Evolutionary conservation across 1,139 yeast species (phyloP), one percentile per base, ranked within the genome.

Genomic region (Geotrichum fermentans): DNA sequence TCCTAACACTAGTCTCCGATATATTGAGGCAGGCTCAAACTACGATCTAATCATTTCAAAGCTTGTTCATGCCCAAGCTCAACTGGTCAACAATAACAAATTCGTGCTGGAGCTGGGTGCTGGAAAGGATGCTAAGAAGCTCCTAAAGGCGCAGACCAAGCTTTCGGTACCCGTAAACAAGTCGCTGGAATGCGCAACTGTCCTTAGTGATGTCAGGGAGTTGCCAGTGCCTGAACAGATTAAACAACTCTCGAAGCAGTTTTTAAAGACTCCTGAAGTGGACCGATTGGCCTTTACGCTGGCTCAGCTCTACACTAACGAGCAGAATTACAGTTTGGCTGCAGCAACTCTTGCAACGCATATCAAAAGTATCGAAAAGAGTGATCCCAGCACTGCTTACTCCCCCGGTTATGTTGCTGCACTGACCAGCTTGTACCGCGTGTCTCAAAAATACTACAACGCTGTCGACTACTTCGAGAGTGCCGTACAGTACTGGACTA

Each of bases 361-460:
- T 16, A 49, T 54, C 29, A 52, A 45, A 20, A 35, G 35, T 4
- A 47, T 55, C 3, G 51, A 52, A 36, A 37, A 44, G 24, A 40
- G 43, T 8, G 17, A 34, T 7, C 46, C 53, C 6, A 57, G 58
- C 2, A 50, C 49, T 7, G 55, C 57, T n/a, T 58, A 56, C 80
- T 28, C 75, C 73, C 50, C 66, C 73, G 59, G 71, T 71, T 50
- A 77, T 74, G 55, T 65, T n/a, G 67, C 67, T 30, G 63, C 74
- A 1, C 68, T 81, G 35, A 66, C 75, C 11, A 67, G 74, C 11
- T 57, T 81, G 5, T 78, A 76, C 59, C 82, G 78, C 52, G 42
- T 58, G n/a, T 63, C 59, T 36, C 40, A 37, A n/a, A 42, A 43
- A 28, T 37, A 18, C 34, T 36, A 28, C 30, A 40, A 42, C 16